Evolutionary conservation across 1,284 basidiomycete genomes (phyloP), one percentile per base, ranked within the genome.

Genomic region (Trametes polyzona): DNA sequence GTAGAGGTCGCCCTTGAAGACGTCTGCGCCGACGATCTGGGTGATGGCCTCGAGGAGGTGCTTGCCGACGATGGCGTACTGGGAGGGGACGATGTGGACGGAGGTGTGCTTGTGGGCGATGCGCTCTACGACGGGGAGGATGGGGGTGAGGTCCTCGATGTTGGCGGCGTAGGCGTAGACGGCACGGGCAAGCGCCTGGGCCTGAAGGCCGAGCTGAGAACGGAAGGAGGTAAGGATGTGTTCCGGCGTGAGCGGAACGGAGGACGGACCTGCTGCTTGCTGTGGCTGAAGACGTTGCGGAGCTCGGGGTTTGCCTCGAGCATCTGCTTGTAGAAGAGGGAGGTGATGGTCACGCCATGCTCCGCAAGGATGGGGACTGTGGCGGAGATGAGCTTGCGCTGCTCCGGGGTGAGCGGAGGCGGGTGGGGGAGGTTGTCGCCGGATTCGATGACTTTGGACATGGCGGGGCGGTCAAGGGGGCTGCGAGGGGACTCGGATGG

Each of bases 71-170:
- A 68, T 63, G 40, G 56, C 50, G 52, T 69, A 69, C 24, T 69
- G 66, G 29, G 44, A 50, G 4, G 68, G 66, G 16, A 50, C 27
- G 54, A 69, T 65, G 56, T 65, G 57, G 24, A 69, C 58, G 32
- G 67, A 66, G 9, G 66, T 59, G 52, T 69, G 67, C 47, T 67
- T 67, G 57, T 69, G 51, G 35, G 61, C 62, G 52, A 69, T 61
- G 51, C 65, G 66, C 55, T 69, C 68, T 23, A 69, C 65, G 23
- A 65, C 59, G 30, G 68, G 65, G 8, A 65, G 53, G 54, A 69
- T 56, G 10, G 64, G 64, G 10, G 64, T 57, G 35, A 69, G 65
- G 43, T 68, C 65, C 51, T 67, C 63, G 58, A 69, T 69, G 59
- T 69, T 56, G 26, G 60, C 50, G 1, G 66, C 66, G 37, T 68